phyloP scores from a whole-genome alignment of 371 early-diverging fungal species.

The Lichtheimia ornata region DNA sequence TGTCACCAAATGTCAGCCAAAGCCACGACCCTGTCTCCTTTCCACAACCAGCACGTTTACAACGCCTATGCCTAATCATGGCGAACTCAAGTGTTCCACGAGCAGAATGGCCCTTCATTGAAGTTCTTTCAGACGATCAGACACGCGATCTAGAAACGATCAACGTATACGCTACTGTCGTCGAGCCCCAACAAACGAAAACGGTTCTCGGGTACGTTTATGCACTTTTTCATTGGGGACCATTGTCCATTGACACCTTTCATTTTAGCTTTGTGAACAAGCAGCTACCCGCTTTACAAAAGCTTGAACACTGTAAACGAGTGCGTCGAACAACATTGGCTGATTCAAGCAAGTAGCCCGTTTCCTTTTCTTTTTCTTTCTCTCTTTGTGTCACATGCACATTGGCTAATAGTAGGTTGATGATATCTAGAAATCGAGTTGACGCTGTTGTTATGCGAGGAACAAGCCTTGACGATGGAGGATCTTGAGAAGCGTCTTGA shows the following conservation, averaged over 20 bases:
- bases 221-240: background rate
- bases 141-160: constrained; percentile 38
- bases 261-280: constrained; percentile 43
- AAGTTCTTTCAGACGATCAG: constrained; percentile 42
- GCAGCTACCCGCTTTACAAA: constrained; percentile 33
- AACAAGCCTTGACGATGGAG: constrained; percentile 11
- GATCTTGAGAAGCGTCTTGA: constrained; percentile 15
- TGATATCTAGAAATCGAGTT: constrained; percentile 20
- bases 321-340: constrained; percentile 31
- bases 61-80: background rate
- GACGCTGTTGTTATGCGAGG: constrained; percentile 34
- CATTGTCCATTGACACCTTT: background rate
- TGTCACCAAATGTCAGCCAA: too few species aligned
- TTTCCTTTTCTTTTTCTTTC: background rate
- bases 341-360: constrained; percentile 9
- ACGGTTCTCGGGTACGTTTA: constrained; percentile 40
- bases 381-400: background rate
- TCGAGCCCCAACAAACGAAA: constrained; percentile 45
- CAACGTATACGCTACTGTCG: constrained; percentile 36
- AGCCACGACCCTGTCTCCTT: too few species aligned
- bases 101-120: constrained; percentile 44
- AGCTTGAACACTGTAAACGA: constrained; percentile 47
- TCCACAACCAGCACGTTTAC: too few species aligned
- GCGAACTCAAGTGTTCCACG: constrained; percentile 12
- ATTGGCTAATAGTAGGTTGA: background rate